Percentiles rank a stretch among this genome's conserved stretches.
These are phyloP conservation scores for Rhynchosporium graminicola DNA, from an alignment of 2,329 filamentous ascomycete genomes.

Conservation along the genomic window DNA sequence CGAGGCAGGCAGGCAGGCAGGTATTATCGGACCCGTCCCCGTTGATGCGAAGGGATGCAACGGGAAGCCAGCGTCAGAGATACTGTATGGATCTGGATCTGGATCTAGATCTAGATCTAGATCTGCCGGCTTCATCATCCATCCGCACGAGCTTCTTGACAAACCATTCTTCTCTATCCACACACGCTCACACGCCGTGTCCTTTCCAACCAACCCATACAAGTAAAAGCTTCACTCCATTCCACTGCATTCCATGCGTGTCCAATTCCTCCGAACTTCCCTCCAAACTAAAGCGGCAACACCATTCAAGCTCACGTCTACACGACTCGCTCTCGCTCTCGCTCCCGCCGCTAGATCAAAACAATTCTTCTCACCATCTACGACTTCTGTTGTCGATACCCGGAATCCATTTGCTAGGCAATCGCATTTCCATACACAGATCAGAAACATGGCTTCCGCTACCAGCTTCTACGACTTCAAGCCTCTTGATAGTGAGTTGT, in stretches of 20 bases:
- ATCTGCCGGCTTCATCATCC: constrained; percentile 27
- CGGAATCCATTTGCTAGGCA: background rate
- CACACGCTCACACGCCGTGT: constrained; percentile 9
- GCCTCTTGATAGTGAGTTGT: constrained; percentile 71
- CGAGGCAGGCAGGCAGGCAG: too few species aligned
- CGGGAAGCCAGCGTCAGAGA: background rate
- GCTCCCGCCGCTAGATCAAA: constrained; percentile 8
- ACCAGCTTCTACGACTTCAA: constrained; percentile 82
- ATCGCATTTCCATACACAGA: constrained; percentile 6
- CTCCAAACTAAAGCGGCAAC: background rate
- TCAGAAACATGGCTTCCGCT: constrained; percentile 61
- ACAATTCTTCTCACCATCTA: background rate
- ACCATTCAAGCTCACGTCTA: constrained; percentile 4
- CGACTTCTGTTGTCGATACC: background rate
- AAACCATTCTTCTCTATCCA: constrained; percentile 21
- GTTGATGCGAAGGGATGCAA: background rate
- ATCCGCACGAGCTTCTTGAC: too few species aligned
- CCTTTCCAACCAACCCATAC: background rate
- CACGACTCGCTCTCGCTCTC: constrained; percentile 10
- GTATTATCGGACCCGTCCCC: too few species aligned
- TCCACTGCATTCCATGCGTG: background rate
- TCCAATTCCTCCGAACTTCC: constrained; percentile 5
- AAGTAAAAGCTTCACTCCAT: background rate
- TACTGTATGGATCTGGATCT: constrained; percentile 1
- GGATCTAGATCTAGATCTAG: constrained; percentile 20